Evolutionary conservation across 2,329 filamentous ascomycete genomes (phyloP).

Genomic region (Seiridium cupressi): DNA sequence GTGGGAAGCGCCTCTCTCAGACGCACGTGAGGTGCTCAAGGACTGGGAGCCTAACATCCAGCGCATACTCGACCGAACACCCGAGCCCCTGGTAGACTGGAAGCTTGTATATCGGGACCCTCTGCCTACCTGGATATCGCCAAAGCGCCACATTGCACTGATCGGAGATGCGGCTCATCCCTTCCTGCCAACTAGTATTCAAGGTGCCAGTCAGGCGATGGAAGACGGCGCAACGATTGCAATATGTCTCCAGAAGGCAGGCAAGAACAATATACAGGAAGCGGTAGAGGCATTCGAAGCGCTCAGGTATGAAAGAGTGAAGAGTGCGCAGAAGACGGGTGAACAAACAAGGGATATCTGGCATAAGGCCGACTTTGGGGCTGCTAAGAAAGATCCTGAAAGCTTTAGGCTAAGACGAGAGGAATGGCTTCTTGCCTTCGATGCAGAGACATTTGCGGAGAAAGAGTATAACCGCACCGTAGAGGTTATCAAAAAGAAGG

Average conservation of each 20-base stretch:
- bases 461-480: slow-evolving; percentile 29
- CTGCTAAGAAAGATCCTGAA: slow-evolving; percentile 41
- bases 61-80: slow-evolving; percentile 37
- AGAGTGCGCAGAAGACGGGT: slow-evolving; percentile 45
- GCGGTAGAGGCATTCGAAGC: slow-evolving; percentile 42
- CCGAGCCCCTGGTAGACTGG: slow-evolving; percentile 30
- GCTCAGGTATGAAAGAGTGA: slow-evolving; percentile 45
- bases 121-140: slow-evolving; percentile 39
- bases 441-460: slow-evolving; percentile 46
- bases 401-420: slow-evolving; percentile 43
- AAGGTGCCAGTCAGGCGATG: slow-evolving; percentile 47
- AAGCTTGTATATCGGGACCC: slow-evolving; percentile 36
- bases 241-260: slow-evolving; percentile 35
- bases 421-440: slow-evolving; percentile 47
- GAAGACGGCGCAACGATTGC: slow-evolving; percentile 48
- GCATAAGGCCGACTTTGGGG: slow-evolving; percentile 49
- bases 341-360: slow-evolving; percentile 46
- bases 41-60: slow-evolving; percentile 33
- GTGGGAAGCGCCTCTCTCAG: slow-evolving; percentile 17
- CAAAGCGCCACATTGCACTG: slow-evolving; percentile 36
- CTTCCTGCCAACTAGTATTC: slow-evolving; percentile 45
- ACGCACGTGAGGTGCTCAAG: slow-evolving; percentile 27
- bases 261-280: slow-evolving; percentile 31
- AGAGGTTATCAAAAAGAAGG: slow-evolving; percentile 16
- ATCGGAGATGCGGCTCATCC: slow-evolving; percentile 51